Evolutionary conservation across 345 rosid species (phyloP), one percentile per base, ranked within the genome.

Genomic region (Camelina laxa): DNA sequence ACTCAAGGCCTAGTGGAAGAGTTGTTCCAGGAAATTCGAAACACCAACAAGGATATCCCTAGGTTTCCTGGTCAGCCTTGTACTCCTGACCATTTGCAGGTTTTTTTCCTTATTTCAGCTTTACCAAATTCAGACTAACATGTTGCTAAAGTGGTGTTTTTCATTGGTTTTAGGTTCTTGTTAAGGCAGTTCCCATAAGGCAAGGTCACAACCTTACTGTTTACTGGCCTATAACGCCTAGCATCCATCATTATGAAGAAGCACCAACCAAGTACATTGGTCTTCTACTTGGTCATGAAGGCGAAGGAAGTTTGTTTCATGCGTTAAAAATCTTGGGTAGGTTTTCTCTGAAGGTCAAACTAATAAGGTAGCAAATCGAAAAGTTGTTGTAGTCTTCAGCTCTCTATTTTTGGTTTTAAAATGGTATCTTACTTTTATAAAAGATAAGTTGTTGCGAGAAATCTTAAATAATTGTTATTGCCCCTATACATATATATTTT

Each of bases 271-370:
- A 65, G 76, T 91, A 94, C 75, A 86, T 91, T 67, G 68, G 87
- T 71, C 85, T 86, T 78, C 87, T 94, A 75, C 84, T 91, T 77
- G 95, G 93, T 57, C 97, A 94, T 70, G 86, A 88, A 86, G 96
- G 91, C 79, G 87, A 91, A 86, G 98, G 98, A 73, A 89, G 97
- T 44, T 61, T 94, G 74, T 94, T 80, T 85, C 85, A 86, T 59
- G 80, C 88, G 86, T 82, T 94, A 89, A 94, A 91, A 82, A 81
- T 59, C 59, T 77, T 85, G 79, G 98, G 98, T 94, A 81, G 70
- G 95, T 86, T 70, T 48, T 66, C 45, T 60, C 24, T 64, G 7
- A 30, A 9, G 19, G 33, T n/a, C 21, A 33, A 51, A 13, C 0
- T 31, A 15, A 53, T 30, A 55, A 44, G 22, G 24, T 48, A 71